Evolutionary conservation across 2,329 filamentous ascomycete species (phyloP).

Genomic region (Fusarium chuoi): DNA sequence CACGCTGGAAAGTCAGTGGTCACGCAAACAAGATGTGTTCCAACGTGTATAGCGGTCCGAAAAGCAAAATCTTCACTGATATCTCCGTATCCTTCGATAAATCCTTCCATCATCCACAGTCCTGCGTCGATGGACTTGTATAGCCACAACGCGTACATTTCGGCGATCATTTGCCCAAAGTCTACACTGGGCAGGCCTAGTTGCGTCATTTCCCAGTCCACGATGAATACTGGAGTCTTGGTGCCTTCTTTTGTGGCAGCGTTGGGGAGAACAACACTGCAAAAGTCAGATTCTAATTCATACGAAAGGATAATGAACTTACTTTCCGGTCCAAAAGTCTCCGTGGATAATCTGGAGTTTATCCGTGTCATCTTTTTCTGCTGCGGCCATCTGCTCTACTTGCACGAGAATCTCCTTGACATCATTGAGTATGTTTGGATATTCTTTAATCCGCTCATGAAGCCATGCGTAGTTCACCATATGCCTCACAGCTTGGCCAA

Average conservation of each 20-base stretch:
- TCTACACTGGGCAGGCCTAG: not conserved
- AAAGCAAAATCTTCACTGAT: not conserved
- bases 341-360: slow-evolving; percentile 6
- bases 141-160: slow-evolving; percentile 10
- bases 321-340: slow-evolving; percentile 11
- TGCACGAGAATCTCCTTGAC: not conserved
- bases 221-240: not conserved
- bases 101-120: slow-evolving; percentile 2
- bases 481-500: not conserved
- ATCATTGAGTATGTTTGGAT: not conserved
- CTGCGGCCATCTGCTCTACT: not conserved
- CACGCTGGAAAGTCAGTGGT: not conserved
- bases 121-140: not conserved
- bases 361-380: not conserved
- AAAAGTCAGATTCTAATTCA: not conserved
- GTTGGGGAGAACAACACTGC: not conserved
- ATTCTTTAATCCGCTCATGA: not conserved
- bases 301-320: not conserved
- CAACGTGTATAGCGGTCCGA: not conserved
- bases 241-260: not conserved
- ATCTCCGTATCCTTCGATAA: not conserved
- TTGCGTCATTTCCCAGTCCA: slow-evolving; percentile 1
- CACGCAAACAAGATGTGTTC: not conserved
- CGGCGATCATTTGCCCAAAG: slow-evolving; percentile 9
- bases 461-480: slow-evolving; percentile 8